Percentiles rank a stretch among this genome's conserved stretches.
Conservation (phyloP, 257 asterid genomes). For the Marsdenia floribunda region DNA sequence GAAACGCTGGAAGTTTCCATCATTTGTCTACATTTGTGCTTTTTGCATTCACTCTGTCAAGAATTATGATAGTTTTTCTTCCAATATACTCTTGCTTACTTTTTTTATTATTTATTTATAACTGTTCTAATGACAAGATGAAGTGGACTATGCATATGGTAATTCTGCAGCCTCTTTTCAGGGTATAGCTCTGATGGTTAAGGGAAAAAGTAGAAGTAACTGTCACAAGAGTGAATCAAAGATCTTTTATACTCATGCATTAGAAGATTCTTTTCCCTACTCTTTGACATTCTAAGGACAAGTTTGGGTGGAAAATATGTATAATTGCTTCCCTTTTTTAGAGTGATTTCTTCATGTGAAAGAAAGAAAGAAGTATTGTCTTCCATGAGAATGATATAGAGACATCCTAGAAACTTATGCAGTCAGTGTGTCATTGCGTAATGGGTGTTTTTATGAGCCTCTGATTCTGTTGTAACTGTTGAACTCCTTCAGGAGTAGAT, state of each 20-base stretch:
- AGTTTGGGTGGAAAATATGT: not conserved
- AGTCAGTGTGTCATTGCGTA: not conserved
- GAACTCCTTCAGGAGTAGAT: slow-evolving; percentile 66
- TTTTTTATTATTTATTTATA: not conserved
- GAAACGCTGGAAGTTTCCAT: not conserved
- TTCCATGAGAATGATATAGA: not conserved
- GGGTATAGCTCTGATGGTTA: not conserved
- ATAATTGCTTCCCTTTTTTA: not conserved
- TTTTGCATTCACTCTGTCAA: not conserved
- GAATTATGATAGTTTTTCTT: not conserved
- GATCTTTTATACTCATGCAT: not conserved
- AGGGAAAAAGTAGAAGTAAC: not conserved
- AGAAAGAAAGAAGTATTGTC: not conserved
- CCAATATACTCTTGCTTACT: not conserved
- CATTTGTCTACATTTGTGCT: not conserved
- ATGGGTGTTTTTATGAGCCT: not conserved
- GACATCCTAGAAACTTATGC: not conserved
- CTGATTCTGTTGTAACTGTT: slow-evolving; percentile 1
- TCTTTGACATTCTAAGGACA: not conserved
- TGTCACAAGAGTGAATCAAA: not conserved
- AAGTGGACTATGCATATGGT: not conserved
- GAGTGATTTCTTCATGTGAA: not conserved
- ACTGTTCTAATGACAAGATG: not conserved
- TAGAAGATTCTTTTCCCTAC: not conserved
- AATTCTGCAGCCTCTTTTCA: not conserved